Base-by-base conservation (phyloP, 169 alveolate species). In the Plasmodium vinckei region DNA sequence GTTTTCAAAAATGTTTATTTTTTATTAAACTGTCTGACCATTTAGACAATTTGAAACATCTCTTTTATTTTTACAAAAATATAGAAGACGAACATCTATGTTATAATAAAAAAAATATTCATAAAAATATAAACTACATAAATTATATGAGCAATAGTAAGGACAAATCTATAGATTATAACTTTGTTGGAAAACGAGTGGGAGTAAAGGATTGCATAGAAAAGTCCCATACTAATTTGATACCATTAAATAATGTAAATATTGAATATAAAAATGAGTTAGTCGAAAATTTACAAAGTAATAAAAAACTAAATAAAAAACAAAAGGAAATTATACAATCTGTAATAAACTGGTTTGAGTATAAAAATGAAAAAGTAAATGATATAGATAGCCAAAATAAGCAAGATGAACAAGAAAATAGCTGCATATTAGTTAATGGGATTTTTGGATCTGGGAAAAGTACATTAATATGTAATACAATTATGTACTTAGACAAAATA, bases 381-480 rank as follows among this genome's bases (percentile, higher is more conserved):
- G 21, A 51, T 15, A 51, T 33, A 33, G 42, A 51, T 51, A 7
- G 5, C 12, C 59, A 13, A 12, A 15, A 51, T 57, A 23, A 19
- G 3, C n/a, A n/a, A 2, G 4, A 0, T 2, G 33, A 57, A 25
- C 77, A 19, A 47, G 19, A 56, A 4, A 69, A 25, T 15, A 39
- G 53, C 49, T 49, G 69, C 53, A 46, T 75, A 25, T 69, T 75
- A n/a, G 88, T 75, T 42, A 75, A 75, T 44, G 88, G 88, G 1
- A 75, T 75, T 13, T 75, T 75, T 21, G 88, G 88, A 13, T 75
- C 88, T 6, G 88, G 88, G 5, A 75, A 75, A 42, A 75, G 88
- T 57, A 75, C 88, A 10, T 69, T 75, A 27, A 75, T 75, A 12
- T 75, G 88, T 15, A 61, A 75, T 9, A 44, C 44, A 15, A 61